These are phyloP conservation scores for Lachnellula suecica DNA, from an alignment of 2,329 filamentous ascomycete genomes.

Conservation along the genomic window DNA sequence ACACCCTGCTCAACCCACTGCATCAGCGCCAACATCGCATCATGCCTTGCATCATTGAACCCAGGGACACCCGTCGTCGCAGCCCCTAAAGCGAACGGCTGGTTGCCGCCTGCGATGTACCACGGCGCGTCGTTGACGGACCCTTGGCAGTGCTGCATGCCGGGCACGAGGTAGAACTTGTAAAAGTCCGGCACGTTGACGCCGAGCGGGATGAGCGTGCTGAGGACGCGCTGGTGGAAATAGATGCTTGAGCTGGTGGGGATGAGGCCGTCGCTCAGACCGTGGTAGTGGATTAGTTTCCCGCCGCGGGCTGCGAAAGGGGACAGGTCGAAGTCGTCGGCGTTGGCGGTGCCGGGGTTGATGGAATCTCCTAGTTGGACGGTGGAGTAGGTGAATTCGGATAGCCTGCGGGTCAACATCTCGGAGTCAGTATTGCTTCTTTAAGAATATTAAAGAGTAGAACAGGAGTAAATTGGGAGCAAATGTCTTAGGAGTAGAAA, in stretches of 20 bases:
- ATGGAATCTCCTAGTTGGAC: constrained; percentile 30
- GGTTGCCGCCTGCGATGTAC: constrained; percentile 37
- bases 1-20: constrained; percentile 46
- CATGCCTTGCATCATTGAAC: constrained; percentile 42
- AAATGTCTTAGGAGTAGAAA: too few relatives aligned
- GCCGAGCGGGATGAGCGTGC: constrained; percentile 37
- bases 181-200: constrained; percentile 41
- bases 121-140: constrained; percentile 39
- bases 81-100: constrained; percentile 30
- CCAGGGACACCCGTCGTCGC: constrained; percentile 37
- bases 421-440: too few relatives aligned
- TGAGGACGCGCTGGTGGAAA: constrained; percentile 48
- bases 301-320: constrained; percentile 40
- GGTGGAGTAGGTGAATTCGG: constrained; percentile 18
- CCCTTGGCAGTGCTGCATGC: constrained; percentile 47
- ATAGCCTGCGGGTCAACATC: too few relatives aligned
- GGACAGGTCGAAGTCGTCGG: constrained; percentile 46
- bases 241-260: constrained; percentile 49
- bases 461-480: too few relatives aligned
- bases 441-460: too few relatives aligned
- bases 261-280: constrained; percentile 45
- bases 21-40: constrained; percentile 49
- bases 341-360: constrained; percentile 49
- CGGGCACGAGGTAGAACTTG: constrained; percentile 50
- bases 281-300: constrained; percentile 22